Conservation (phyloP, 345 rosid genomes). For the Garcia nutans region DNA sequence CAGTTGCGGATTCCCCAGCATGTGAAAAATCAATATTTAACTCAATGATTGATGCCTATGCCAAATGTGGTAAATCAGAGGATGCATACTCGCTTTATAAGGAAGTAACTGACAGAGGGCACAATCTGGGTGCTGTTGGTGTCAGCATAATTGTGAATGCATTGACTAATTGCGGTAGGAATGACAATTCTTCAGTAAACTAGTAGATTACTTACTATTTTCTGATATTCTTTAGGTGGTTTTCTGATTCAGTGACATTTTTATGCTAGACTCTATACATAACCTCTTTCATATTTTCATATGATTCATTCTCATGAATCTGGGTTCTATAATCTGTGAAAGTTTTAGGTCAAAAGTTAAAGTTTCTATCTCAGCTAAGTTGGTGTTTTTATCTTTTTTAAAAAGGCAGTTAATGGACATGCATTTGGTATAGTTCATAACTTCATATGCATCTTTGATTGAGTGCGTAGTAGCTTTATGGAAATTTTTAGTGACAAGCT, state of each 20-base stretch:
- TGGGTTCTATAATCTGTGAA: not conserved
- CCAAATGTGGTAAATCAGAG: constrained; percentile 57
- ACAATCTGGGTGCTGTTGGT: constrained; percentile 51
- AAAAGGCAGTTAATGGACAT: constrained; percentile 3
- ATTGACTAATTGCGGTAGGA: constrained; percentile 60
- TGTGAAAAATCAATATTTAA: constrained; percentile 43
- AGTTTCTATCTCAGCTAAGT: not conserved
- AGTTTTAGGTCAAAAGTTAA: not conserved
- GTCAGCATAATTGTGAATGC: constrained; percentile 69
- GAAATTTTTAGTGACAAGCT: constrained; percentile 17
- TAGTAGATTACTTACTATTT: not conserved
- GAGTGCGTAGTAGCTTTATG: not conserved
- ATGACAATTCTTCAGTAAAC: not conserved
- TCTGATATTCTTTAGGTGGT: not conserved
- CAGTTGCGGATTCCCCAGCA: constrained; percentile 42
- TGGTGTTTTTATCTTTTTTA: constrained; percentile 1
- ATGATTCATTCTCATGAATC: constrained; percentile 2
- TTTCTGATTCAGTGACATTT: not conserved
- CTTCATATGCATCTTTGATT: not conserved
- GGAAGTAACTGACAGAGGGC: constrained; percentile 44
- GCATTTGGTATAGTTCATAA: not conserved
- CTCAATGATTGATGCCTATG: constrained; percentile 67
- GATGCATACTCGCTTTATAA: constrained; percentile 57
- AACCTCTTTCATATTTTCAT: not conserved
- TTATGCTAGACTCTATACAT: not conserved